A percentile compares a stretch with the other conserved stretches of the same genome.
phyloP scores from a whole-genome alignment of 257 asterid genomes.

The Nicotiana benthamiana region DNA sequence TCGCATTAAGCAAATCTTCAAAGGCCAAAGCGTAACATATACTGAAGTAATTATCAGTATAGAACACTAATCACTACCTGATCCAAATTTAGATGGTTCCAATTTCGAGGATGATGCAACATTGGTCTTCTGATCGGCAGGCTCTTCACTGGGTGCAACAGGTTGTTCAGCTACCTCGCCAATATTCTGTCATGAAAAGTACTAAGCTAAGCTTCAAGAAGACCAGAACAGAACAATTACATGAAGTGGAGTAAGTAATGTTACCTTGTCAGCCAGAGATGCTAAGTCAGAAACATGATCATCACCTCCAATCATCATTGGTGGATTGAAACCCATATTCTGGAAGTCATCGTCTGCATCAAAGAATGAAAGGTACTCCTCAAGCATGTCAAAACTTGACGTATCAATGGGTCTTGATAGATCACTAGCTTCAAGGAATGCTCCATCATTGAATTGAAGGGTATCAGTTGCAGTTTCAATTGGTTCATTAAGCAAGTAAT shows the following conservation, averaged over 20 bases:
- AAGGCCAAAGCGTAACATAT: not conserved
- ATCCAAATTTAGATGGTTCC: slow-evolving; percentile 30
- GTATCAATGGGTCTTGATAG: slow-evolving; percentile 47
- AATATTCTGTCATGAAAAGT: slow-evolving; percentile 32
- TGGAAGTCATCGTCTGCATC: slow-evolving; percentile 44
- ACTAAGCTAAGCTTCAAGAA: not conserved
- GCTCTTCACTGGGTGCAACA: slow-evolving; percentile 19
- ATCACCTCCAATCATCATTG: slow-evolving; percentile 30
- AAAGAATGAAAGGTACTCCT: slow-evolving; percentile 53
- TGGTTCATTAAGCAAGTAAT: slow-evolving; percentile 62
- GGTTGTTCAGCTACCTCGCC: slow-evolving; percentile 23
- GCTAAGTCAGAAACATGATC: slow-evolving; percentile 26
- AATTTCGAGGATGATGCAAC: slow-evolving; percentile 38
- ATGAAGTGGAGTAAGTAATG: not conserved
- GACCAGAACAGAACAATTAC: not conserved
- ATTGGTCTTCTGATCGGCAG: slow-evolving; percentile 9
- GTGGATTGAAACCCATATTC: slow-evolving; percentile 33
- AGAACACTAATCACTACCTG: slow-evolving; percentile 34
- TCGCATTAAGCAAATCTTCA: not conserved
- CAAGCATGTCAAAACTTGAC: slow-evolving; percentile 50
- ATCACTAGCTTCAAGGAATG: slow-evolving; percentile 69
- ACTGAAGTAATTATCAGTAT: not conserved
- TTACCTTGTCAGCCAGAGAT: slow-evolving; percentile 36
- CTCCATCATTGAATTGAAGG: slow-evolving; percentile 44
- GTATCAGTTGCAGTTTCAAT: slow-evolving; percentile 37